phyloP scores from a whole-genome alignment of 306 rosid genomes.

The Argentina anserina region DNA sequence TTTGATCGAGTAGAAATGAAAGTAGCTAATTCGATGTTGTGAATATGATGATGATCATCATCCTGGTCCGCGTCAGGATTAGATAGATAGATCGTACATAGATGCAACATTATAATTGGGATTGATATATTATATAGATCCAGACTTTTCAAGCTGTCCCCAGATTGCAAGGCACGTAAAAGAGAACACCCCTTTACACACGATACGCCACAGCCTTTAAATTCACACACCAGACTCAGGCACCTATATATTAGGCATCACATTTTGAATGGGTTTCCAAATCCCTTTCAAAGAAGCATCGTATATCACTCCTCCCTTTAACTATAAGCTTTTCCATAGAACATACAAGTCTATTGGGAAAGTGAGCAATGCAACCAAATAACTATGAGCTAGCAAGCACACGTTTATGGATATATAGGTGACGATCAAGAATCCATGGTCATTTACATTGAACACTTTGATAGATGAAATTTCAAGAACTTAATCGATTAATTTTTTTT shows the following conservation, averaged over 20 bases:
- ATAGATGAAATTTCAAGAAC: background rate
- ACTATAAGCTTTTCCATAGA: background rate
- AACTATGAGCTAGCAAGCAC: background rate
- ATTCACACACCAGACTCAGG: background rate
- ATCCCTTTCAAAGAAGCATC: background rate
- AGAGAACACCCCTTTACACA: slow-evolving; percentile 5
- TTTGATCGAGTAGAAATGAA: background rate
- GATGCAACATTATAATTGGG: background rate
- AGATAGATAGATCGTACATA: background rate
- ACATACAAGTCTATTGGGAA: background rate
- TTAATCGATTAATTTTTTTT: background rate
- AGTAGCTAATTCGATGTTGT: background rate
- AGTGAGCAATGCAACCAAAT: background rate
- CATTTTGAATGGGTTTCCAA: background rate
- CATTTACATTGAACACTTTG: background rate
- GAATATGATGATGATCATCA: background rate
- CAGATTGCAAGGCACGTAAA: slow-evolving; percentile 1
- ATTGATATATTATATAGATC: background rate
- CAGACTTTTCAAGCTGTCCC: background rate
- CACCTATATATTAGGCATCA: background rate
- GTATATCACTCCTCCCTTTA: background rate
- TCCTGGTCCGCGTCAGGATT: slow-evolving; percentile 5
- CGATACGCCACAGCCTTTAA: slow-evolving; percentile 13
- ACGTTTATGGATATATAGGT: background rate
- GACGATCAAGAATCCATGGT: background rate